A percentile compares a stretch with the other conserved stretches of the same genome.
Conservation (phyloP, 2,329 filamentous ascomycete genomes). For the Aciculosporium take region DNA sequence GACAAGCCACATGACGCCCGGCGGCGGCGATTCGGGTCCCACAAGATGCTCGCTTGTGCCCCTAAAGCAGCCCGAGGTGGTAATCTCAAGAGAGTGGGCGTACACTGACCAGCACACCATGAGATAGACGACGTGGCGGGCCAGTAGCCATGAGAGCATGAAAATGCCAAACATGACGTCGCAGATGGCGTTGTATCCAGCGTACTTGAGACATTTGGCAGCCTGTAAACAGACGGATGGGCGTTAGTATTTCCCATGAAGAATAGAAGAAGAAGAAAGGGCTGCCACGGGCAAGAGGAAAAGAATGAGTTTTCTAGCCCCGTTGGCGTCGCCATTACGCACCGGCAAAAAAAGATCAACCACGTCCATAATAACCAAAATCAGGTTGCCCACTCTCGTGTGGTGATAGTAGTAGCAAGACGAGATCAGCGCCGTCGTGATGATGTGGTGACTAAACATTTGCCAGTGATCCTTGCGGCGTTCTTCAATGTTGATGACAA, state of each 20-base stretch:
- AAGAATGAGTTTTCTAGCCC: background rate
- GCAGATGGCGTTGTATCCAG: conserved; percentile 61
- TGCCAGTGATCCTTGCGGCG: conserved; percentile 88
- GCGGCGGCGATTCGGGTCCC: conserved; percentile 35
- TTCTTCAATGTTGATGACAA: conserved; percentile 90
- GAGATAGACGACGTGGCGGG: conserved; percentile 69
- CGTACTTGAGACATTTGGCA: conserved; percentile 89
- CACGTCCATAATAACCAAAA: conserved; percentile 85
- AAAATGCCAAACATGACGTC: conserved; percentile 78
- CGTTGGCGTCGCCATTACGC: conserved; percentile 18
- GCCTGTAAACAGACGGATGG: conserved; percentile 31
- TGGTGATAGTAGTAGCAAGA: conserved; percentile 77
- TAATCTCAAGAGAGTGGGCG: conserved; percentile 44
- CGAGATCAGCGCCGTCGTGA: conserved; percentile 70
- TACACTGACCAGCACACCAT: conserved; percentile 73
- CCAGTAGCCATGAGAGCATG: conserved; percentile 68
- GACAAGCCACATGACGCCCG: conserved; percentile 47
- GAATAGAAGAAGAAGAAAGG: background rate
- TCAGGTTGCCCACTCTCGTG: conserved; percentile 76
- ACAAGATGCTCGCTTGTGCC: conserved; percentile 40
- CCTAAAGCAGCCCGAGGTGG: conserved; percentile 58
- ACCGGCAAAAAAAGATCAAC: conserved; percentile 82
- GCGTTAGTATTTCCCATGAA: conserved; percentile 1
- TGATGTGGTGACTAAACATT: conserved; percentile 93
- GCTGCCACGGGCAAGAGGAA: background rate